Conservation (phyloP, 805 yeast genomes). For the Yamadazyma akitaensis region DNA sequence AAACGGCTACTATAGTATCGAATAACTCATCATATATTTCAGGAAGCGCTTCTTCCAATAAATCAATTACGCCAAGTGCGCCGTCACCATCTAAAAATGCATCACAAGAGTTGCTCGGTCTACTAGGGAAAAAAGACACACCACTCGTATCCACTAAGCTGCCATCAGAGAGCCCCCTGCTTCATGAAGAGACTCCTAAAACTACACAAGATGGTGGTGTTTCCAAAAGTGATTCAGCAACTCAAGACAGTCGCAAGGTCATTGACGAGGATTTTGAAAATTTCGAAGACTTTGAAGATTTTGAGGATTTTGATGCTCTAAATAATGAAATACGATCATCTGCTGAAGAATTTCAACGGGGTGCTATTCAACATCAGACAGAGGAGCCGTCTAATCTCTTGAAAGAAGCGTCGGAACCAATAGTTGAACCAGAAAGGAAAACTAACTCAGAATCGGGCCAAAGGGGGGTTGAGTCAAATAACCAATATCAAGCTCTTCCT, state of each 20-base stretch:
- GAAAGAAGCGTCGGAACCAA: neutral
- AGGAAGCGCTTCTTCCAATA: neutral
- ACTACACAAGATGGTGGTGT: neutral
- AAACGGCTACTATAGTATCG: constrained; percentile 9
- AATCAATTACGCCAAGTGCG: neutral
- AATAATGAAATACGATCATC: constrained; percentile 10
- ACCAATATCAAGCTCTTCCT: neutral
- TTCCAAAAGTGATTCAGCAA: constrained; percentile 1
- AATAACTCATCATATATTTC: constrained; percentile 9
- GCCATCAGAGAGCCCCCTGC: neutral
- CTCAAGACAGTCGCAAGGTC: constrained; percentile 13
- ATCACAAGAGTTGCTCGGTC: neutral
- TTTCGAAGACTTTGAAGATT: constrained; percentile 32
- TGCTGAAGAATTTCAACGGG: constrained; percentile 7
- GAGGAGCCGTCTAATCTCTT: neutral
- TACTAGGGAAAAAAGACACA: neutral
- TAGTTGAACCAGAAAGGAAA: neutral
- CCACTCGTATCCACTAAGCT: neutral
- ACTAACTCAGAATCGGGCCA: neutral
- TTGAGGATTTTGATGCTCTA: constrained; percentile 30
- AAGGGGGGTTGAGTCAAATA: neutral
- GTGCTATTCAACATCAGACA: neutral
- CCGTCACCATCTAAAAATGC: neutral
- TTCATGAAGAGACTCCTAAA: neutral
- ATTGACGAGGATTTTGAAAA: constrained; percentile 15